Percentiles rank a stretch among this genome's conserved stretches.
Conservation (phyloP, 768 basidiomycete genomes). For the Serpula lacrymans region DNA sequence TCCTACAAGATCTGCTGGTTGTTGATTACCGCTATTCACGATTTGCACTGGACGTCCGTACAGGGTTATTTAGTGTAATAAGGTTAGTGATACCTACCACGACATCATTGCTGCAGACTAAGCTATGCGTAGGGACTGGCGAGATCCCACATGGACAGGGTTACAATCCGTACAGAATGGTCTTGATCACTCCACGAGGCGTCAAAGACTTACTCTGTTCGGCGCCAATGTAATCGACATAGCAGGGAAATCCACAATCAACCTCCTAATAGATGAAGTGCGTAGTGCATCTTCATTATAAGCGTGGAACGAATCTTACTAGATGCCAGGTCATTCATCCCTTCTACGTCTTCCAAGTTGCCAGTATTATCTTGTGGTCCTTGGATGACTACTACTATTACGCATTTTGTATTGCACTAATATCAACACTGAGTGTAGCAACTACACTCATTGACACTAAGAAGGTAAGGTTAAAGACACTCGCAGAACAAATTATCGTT, state of each 20-base stretch:
- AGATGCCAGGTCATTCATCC: slow-evolving; percentile 79
- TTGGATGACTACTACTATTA: slow-evolving; percentile 97
- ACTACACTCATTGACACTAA: slow-evolving; percentile 92
- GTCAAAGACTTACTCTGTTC: slow-evolving; percentile 73
- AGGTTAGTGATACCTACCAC: slow-evolving; percentile 46
- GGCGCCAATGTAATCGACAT: slow-evolving; percentile 88
- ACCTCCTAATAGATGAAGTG: slow-evolving; percentile 88
- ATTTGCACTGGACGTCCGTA: slow-evolving; percentile 82
- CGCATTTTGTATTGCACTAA: slow-evolving; percentile 93
- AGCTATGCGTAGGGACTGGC: slow-evolving; percentile 89
- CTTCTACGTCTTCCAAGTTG: slow-evolving; percentile 98
- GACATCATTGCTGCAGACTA: slow-evolving; percentile 4
- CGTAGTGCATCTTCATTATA: slow-evolving; percentile 11
- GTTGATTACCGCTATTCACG: slow-evolving; percentile 93
- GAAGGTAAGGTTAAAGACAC: slow-evolving; percentile 48
- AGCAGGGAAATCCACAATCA: slow-evolving; percentile 74
- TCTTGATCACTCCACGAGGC: slow-evolving; percentile 46
- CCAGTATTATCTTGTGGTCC: slow-evolving; percentile 91
- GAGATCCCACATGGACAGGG: slow-evolving; percentile 72
- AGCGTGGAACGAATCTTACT: slow-evolving; percentile 4
- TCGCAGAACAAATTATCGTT: neutral
- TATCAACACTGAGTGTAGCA: slow-evolving; percentile 78
- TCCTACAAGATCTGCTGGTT: slow-evolving; percentile 54
- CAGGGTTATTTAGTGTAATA: slow-evolving; percentile 78
- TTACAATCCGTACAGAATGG: slow-evolving; percentile 64